A percentile compares a stretch with the other conserved stretches of the same genome.
Evolutionary conservation across 83 land plant genomes (phyloP).

Genomic region (Larix sibirica): DNA sequence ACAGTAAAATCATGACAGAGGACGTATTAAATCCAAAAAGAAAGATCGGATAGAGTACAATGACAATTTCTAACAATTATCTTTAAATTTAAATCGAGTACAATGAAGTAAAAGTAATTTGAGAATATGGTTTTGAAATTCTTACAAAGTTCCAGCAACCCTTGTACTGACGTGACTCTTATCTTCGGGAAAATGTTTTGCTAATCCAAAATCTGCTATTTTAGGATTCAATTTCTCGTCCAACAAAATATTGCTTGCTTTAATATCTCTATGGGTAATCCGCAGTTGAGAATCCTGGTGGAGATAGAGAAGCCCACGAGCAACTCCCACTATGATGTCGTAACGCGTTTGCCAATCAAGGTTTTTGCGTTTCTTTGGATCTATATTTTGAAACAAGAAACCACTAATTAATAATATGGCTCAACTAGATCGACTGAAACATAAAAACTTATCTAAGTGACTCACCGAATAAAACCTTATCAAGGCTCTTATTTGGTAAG

Average conservation of each 20-base stretch:
- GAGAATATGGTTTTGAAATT: neutral
- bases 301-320: slow-evolving; percentile 51
- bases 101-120: too few species aligned
- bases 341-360: slow-evolving; percentile 50
- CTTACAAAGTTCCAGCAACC: slow-evolving; percentile 51
- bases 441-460: too few species aligned
- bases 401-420: too few species aligned
- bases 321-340: slow-evolving; percentile 42
- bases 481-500: slow-evolving; percentile 15
- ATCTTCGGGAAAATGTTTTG: slow-evolving; percentile 43
- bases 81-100: neutral
- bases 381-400: too few species aligned
- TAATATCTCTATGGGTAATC: slow-evolving; percentile 37
- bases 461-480: slow-evolving; percentile 1
- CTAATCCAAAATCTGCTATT: slow-evolving; percentile 60
- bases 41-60: neutral
- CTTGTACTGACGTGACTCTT: slow-evolving; percentile 36
- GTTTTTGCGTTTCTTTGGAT: neutral
- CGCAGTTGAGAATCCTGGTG: slow-evolving; percentile 48
- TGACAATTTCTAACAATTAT: neutral
- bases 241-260: slow-evolving; percentile 29
- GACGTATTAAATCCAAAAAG: neutral
- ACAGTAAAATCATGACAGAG: too few species aligned
- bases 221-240: slow-evolving; percentile 35
- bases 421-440: too few species aligned